Conservation (phyloP, 2,329 filamentous ascomycete species). For the Alternaria sp. region DNA sequence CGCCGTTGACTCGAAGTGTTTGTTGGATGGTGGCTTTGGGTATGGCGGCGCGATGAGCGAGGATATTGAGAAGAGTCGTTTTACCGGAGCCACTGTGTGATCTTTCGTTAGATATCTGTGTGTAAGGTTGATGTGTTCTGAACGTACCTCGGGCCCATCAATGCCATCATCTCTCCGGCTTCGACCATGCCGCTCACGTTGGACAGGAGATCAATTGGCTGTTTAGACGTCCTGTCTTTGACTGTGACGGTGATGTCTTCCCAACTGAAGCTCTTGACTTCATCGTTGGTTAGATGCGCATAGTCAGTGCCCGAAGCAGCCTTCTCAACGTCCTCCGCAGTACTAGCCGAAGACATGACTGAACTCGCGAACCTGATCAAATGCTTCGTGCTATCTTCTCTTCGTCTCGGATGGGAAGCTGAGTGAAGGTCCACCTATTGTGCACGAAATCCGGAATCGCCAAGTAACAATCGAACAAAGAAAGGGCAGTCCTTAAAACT, state of each 20-base stretch:
- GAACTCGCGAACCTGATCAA: background rate
- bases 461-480: background rate
- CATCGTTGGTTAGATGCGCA: slow-evolving; percentile 66
- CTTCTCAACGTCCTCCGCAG: slow-evolving; percentile 53
- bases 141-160: slow-evolving; percentile 68
- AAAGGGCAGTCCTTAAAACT: background rate
- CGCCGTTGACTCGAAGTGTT: slow-evolving; percentile 68
- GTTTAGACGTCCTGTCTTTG: slow-evolving; percentile 71
- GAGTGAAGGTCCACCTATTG: background rate
- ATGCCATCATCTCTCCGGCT: slow-evolving; percentile 74
- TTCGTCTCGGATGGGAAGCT: background rate
- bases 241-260: slow-evolving; percentile 71
- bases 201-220: slow-evolving; percentile 67
- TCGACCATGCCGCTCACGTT: slow-evolving; percentile 68
- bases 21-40: slow-evolving; percentile 62
- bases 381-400: background rate
- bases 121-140: accelerated
- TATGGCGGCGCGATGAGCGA: slow-evolving; percentile 67
- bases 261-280: slow-evolving; percentile 71
- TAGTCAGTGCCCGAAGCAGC: slow-evolving; percentile 49
- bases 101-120: background rate
- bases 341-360: slow-evolving; percentile 20
- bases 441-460: background rate
- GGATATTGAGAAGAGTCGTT: slow-evolving; percentile 81
- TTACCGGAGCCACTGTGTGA: slow-evolving; percentile 73